These are phyloP conservation scores for Closterium sp. DNA, from an alignment of 139 green algal species.

Conservation along the genomic window DNA sequence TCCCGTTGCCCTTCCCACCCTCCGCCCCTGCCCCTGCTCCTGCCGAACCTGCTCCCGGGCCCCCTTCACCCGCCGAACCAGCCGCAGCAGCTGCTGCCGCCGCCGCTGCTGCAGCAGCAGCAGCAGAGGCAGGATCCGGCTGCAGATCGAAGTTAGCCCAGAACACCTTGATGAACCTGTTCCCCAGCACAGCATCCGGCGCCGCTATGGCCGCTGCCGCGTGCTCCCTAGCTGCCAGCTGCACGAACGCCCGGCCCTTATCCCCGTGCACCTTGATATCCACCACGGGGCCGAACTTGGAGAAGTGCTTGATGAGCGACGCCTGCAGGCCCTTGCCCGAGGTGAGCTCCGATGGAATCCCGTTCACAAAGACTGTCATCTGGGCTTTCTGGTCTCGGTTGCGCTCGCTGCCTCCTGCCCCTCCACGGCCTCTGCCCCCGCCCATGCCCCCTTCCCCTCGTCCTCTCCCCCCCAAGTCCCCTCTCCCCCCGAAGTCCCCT, in stretches of 20 bases:
- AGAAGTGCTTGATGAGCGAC: conserved; percentile 32
- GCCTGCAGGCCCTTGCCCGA: neutral
- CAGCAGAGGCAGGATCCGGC: conserved; percentile 1
- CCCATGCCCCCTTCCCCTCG: neutral
- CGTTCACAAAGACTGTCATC: conserved; percentile 41
- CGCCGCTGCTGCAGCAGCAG: neutral
- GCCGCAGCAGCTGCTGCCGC: neutral
- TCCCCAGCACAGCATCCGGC: conserved; percentile 44
- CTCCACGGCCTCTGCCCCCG: neutral
- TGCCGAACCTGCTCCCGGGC: no score
- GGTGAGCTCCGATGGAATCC: conserved; percentile 23
- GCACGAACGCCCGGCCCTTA: conserved; percentile 34
- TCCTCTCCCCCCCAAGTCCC: neutral
- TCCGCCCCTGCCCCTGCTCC: neutral
- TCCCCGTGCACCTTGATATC: conserved; percentile 11
- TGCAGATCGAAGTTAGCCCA: conserved; percentile 34
- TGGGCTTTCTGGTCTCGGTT: conserved; percentile 9
- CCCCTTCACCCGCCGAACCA: neutral
- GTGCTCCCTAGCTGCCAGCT: conserved; percentile 26
- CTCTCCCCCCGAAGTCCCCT: neutral
- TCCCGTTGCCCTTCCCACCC: neutral
- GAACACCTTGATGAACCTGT: conserved; percentile 39
- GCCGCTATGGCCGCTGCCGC: conserved; percentile 26
- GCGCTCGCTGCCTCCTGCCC: neutral
- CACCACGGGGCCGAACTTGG: conserved; percentile 43